Evolutionary conservation across 2,329 filamentous ascomycete species (phyloP), one percentile per base, ranked within the genome.

Genomic region (Pestalotiopsis sp.): DNA sequence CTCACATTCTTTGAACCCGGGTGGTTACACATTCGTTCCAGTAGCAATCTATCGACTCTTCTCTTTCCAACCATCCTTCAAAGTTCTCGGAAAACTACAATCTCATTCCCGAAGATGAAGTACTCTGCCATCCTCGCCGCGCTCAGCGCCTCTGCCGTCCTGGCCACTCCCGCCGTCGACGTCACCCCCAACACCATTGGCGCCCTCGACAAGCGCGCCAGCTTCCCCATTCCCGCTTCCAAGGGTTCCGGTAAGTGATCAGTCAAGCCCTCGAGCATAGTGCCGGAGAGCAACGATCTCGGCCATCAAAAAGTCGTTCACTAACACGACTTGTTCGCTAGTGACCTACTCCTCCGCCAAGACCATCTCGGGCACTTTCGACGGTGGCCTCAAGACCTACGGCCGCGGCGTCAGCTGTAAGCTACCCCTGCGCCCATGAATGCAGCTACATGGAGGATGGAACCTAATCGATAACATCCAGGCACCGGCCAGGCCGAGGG

Each of bases 301-400:
- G 9, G 44, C 44, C 7, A 20, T 20, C 6, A 20, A 52, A n/a
- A 7, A 9, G 22, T 52, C 44, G 10, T 22, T 22, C 22, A 20
- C 44, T 52, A 22, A 52, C 1, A n/a, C 44, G 17, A 10, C 2
- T 22, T 9, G 3, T 7, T 52, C 3, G 1, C 17, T 14, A 52
- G 74, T 75, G 56, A 74, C 72, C 57, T 73, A 70, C 69, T 68
- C 66, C 52, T 57, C 64, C 65, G 68, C 66, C 66, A 61, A 70
- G 22, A 71, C 70, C 57, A 69, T 69, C 30, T 69, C 71, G 20
- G 66, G 69, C 48, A 64, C 68, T 58, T 83, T 83, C 70, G 83
- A 85, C 70, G 82, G 83, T 67, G 81, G 78, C 30, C 82, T 84
- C 80, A 76, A 80, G 70, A 79, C 78, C 66, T 84, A 79, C 76